Base-by-base conservation (phyloP, 1,284 basidiomycete genomes). In the Gomphus bonarii region DNA sequence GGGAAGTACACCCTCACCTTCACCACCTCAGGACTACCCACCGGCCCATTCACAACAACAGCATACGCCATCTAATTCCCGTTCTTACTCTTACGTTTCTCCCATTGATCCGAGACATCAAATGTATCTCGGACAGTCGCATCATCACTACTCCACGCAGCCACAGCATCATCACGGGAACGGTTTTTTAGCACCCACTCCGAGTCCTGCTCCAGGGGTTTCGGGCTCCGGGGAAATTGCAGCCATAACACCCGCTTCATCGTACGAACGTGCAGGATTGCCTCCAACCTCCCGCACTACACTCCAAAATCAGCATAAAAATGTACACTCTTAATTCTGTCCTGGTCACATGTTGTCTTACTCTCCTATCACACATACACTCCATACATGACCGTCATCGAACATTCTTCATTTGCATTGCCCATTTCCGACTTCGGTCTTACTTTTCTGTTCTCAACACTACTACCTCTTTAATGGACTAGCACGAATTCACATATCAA, bases 201-300 rank as follows among this genome's bases (percentile, higher is more conserved):
- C 38, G 9, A 44, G 52, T 43, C 52, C 52, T 12, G 52, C 42
- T 16, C 52, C 50, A 33, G 38, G 36, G 51, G 20, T 12, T 7
- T 18, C 38, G 4, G 11, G 51, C 35, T 20, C 38, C 5, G n/a
- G 16, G n/a, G 38, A 40, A 16, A 12, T 12, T 48, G 12, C 38
- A 54, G 18, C 20, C 22, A 14, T 31, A 30, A 44, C 52, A n/a
- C 22, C 52, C 8, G 16, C 38, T 25, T 43, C 52, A 14, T 54
- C 52, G 3, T 54, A 54, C 28, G 52, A 54, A 30, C 52, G 52
- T 22, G 38, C 52, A 12, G 52, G 52, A 18, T 18, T 54, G 28
- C 42, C 36, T 20, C n/a, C 52, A 28, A 36, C 14, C 11, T 18
- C 22, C 12, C 52, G 52, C n/a, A 14, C 12, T 20, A 12, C 28